Percentiles rank a stretch among this genome's conserved stretches.
These are phyloP conservation scores for Colletotrichum lini DNA, from an alignment of 2,329 filamentous ascomycete genomes.

Conservation along the genomic window DNA sequence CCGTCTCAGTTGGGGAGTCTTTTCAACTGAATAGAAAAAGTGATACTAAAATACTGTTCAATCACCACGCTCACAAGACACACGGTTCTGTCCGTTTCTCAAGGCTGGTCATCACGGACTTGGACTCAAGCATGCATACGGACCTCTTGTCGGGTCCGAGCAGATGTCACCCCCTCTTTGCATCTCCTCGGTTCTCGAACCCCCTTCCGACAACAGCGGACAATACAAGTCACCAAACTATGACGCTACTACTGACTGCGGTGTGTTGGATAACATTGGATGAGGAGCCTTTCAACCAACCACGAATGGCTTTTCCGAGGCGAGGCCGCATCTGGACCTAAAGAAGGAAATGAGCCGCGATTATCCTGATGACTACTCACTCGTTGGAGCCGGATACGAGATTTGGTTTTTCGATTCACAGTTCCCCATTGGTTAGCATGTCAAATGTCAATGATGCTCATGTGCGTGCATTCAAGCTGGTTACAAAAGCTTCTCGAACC, in stretches of 20 bases:
- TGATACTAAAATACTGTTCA: no score
- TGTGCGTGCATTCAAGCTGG: background rate
- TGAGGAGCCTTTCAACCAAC: constrained; percentile 13
- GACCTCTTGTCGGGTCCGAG: no score
- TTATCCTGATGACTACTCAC: background rate
- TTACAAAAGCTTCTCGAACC: no score
- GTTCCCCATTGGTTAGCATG: no score
- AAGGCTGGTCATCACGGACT: no score
- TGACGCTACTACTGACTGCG: constrained; percentile 1
- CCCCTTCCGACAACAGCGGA: background rate
- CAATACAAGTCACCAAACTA: background rate
- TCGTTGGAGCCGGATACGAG: background rate
- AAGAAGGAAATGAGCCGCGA: background rate
- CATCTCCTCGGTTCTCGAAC: background rate
- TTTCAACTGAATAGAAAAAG: no score
- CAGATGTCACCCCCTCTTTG: background rate
- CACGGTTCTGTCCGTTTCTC: no score
- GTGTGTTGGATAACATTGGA: constrained; percentile 17
- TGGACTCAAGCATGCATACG: no score
- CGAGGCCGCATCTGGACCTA: background rate
- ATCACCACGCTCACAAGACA: no score
- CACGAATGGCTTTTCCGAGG: constrained; percentile 17
- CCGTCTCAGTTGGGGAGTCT: no score
- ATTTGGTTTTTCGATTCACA: background rate
- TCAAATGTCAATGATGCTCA: background rate